Base-by-base conservation (phyloP, 225 moss, liverwort and hornwort genomes). In the Lunularia cruciata region DNA sequence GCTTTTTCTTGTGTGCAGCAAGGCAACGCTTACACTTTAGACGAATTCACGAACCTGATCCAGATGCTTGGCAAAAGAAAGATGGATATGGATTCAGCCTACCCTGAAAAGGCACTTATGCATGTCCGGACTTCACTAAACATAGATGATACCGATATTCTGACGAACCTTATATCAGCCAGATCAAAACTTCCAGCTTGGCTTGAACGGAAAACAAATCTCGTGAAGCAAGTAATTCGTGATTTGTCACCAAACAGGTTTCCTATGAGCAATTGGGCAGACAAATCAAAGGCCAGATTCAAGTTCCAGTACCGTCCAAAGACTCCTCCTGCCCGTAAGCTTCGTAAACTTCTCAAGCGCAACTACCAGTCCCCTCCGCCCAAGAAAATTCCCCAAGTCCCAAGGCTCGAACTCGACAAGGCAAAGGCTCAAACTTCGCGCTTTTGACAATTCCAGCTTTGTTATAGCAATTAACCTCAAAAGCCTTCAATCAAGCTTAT, bases 201-300 rank as follows among this genome's bases (percentile, higher is more conserved):
- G 75, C 77, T 83, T 34, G 71, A 78, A 42, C 67, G 71, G 5
- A 78, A 75, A 57, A 75, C 71, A 34, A 26, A 40, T 20, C 34
- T 83, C 26, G 82, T 83, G 38, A 83, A 78, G 57, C 75, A 83
- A 39, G 82, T 78, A 30, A 75, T 83, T 37, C 78, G 78, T 3
- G 43, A 72, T 56, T 47, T 83, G 51, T 63, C 67, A 16, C 75
- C 82, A 3, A 25, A 72, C 7, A 62, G 58, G 25, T 78, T 75
- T 27, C 82, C 78, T 0, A 71, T 68, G 68, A 56, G 39, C 18
- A 62, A 78, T 4, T 78, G 75, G 78, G 52, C 23, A 8, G 68
- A 72, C 46, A 59, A 51, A 8, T 38, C 51, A 13, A 67, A 52
- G 28, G 23, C 8, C n/a, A 67, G 52, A 51, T 35, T 22, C 19